phyloP scores from a whole-genome alignment of 257 asterid genomes.

The Solanum pimpinellifolium region DNA sequence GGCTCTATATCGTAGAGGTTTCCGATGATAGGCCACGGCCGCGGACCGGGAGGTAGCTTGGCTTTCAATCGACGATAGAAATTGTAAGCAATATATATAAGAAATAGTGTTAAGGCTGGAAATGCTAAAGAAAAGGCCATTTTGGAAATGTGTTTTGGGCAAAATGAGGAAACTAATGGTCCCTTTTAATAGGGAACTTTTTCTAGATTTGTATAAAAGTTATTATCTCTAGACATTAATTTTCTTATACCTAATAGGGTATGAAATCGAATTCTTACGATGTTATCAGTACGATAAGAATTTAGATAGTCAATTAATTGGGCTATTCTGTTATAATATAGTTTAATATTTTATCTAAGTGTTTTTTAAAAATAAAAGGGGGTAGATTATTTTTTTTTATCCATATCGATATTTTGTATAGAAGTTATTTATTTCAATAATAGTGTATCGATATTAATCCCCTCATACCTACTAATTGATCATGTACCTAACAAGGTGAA shows the following conservation, averaged over 20 bases:
- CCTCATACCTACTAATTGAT: not conserved
- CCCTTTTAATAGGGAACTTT: not conserved
- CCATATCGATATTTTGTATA: not conserved
- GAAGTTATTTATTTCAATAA: not conserved
- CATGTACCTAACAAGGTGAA: not conserved
- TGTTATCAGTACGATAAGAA: accelerated
- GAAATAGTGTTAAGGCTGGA: not conserved
- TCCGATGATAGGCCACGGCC: not conserved
- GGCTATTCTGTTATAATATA: accelerated
- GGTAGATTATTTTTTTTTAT: not conserved
- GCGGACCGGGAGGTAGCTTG: not conserved
- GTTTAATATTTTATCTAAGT: not conserved
- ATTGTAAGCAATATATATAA: not conserved
- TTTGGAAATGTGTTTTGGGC: not conserved
- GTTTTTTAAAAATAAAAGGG: too few relatives aligned
- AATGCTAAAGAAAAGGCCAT: not conserved
- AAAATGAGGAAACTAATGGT: not conserved
- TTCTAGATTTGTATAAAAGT: not conserved
- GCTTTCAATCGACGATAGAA: not conserved
- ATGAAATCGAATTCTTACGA: not conserved
- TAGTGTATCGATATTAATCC: not conserved
- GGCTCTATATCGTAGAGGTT: not conserved
- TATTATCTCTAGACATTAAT: not conserved
- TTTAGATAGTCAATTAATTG: not conserved
- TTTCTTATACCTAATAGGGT: not conserved